These are phyloP conservation scores for Microcera coccophila DNA, from an alignment of 2,329 filamentous ascomycete genomes.

Conservation along the genomic window DNA sequence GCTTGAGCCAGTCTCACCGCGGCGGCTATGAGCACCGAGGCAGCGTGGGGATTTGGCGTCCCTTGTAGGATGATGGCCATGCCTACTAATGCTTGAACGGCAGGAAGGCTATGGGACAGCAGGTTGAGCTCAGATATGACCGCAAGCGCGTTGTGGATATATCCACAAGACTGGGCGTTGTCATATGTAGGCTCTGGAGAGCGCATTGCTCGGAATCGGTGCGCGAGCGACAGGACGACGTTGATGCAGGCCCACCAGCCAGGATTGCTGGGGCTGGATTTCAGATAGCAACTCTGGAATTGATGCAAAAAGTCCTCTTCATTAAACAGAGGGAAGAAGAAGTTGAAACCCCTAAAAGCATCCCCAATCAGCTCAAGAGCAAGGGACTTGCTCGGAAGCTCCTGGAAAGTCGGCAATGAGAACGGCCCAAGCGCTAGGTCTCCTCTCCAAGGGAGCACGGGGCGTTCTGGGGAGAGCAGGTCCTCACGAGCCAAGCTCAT, in stretches of 20 bases:
- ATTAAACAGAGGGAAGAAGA: conserved; percentile 20
- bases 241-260: conserved; percentile 26
- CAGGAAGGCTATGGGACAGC: conserved; percentile 10
- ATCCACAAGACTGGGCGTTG: conserved; percentile 13
- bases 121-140: conserved; percentile 20
- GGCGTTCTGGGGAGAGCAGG: not conserved
- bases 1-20: conserved; percentile 22
- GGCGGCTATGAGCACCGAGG: conserved; percentile 17
- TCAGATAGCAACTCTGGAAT: conserved; percentile 13
- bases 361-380: conserved; percentile 13
- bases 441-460: not conserved
- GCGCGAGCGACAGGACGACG: conserved; percentile 18
- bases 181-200: conserved; percentile 11
- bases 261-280: conserved; percentile 9
- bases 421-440: conserved; percentile 7
- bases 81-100: conserved; percentile 24
- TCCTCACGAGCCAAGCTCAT: not conserved
- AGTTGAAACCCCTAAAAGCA: conserved; percentile 13
- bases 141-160: conserved; percentile 18
- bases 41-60: conserved; percentile 18
- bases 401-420: conserved; percentile 4
- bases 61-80: conserved; percentile 23
- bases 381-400: conserved; percentile 12
- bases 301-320: conserved; percentile 11
- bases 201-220: conserved; percentile 20